Evolutionary conservation across 768 basidiomycete species (phyloP).

Genomic region (Hericium alpestre): DNA sequence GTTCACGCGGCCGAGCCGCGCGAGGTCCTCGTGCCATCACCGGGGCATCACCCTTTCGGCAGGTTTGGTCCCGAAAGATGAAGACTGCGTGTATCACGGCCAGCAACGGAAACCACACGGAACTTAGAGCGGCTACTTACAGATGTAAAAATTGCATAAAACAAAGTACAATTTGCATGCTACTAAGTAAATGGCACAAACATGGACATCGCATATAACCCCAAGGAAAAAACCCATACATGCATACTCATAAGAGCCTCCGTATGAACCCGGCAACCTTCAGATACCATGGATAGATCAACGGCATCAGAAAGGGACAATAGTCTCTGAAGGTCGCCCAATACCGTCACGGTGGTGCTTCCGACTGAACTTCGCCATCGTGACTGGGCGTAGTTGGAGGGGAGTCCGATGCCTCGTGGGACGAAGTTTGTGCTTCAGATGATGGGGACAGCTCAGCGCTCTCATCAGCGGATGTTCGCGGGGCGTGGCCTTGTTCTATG

Average conservation of each 20-base stretch:
- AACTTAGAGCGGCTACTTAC: not conserved
- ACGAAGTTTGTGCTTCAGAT: no score
- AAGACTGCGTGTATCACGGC: not conserved
- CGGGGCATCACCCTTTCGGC: no score
- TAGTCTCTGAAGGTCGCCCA: conserved; percentile 12
- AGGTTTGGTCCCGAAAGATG: no score
- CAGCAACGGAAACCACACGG: not conserved
- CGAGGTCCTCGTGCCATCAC: no score
- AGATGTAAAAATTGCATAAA: not conserved
- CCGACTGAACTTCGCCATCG: not conserved
- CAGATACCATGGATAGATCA: conserved; percentile 10
- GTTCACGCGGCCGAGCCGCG: not conserved
- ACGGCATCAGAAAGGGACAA: conserved; percentile 1
- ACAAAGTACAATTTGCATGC: not conserved
- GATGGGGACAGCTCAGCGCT: no score
- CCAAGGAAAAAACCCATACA: conserved; percentile 4
- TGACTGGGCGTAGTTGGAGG: not conserved
- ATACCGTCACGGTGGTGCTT: conserved; percentile 9
- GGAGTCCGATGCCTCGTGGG: no score
- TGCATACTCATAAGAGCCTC: conserved; percentile 6
- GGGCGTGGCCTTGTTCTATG: no score
- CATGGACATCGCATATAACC: not conserved
- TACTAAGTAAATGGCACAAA: not conserved
- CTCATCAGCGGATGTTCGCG: no score
- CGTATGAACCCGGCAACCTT: conserved; percentile 14